Evolutionary conservation across 139 green algal genomes (phyloP).

Genomic region (Haematococcus sp.): DNA sequence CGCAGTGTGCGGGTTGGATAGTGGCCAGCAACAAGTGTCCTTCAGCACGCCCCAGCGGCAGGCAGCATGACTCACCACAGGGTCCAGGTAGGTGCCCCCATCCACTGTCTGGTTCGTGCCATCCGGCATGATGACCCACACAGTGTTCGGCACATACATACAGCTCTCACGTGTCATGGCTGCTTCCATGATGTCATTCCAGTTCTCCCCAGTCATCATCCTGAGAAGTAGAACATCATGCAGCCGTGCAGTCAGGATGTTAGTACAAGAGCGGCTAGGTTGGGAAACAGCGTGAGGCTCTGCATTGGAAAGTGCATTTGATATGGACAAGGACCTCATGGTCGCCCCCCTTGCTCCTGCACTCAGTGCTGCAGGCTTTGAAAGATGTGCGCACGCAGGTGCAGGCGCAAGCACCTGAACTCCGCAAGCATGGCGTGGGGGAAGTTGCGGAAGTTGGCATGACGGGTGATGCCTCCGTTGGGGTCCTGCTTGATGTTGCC

Average conservation of each 20-base stretch:
- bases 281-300: too few species aligned
- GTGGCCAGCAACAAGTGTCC: too few species aligned
- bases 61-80: not conserved
- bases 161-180: slow-evolving; percentile 14
- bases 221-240: not conserved
- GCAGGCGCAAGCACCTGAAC: slow-evolving; percentile 38
- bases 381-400: not conserved
- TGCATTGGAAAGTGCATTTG: too few species aligned
- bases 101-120: not conserved
- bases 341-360: too few species aligned
- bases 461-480: slow-evolving; percentile 13
- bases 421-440: slow-evolving; percentile 55
- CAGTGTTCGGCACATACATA: not conserved
- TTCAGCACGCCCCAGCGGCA: too few species aligned
- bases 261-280: too few species aligned
- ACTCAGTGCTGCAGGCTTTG: not conserved
- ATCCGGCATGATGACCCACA: not conserved
- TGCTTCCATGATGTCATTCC: slow-evolving; percentile 27
- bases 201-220: slow-evolving; percentile 32
- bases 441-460: slow-evolving; percentile 76
- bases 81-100: slow-evolving; percentile 14
- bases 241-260: not conserved
- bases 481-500: slow-evolving; percentile 46
- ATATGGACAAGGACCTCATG: too few species aligned
- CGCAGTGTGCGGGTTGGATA: too few species aligned